Conservation (phyloP, 139 green algal species). For the Closterium sp. region DNA sequence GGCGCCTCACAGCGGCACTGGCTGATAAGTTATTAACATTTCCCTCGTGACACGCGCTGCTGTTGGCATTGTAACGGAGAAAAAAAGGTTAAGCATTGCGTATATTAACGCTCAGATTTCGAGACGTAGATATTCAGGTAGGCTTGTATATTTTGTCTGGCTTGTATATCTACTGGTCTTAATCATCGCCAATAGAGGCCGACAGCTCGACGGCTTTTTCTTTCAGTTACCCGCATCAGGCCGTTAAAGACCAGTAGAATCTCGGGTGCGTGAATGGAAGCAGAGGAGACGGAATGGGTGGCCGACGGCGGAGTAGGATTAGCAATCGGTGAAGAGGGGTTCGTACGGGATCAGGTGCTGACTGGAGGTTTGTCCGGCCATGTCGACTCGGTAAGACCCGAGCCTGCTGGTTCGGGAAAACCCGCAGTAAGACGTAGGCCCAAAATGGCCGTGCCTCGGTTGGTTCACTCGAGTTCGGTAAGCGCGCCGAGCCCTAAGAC, state of each 20-base stretch:
- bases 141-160: too few species aligned
- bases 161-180: too few species aligned
- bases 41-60: too few species aligned
- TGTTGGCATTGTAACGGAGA: neutral
- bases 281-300: neutral
- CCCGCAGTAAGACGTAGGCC: neutral
- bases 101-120: too few species aligned
- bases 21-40: neutral
- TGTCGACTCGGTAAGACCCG: neutral
- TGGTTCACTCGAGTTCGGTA: neutral
- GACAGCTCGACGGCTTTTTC: too few species aligned
- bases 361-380: neutral
- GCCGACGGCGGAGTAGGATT: neutral
- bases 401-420: neutral
- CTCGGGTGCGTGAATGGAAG: neutral
- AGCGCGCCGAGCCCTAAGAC: neutral
- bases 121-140: too few species aligned
- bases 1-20: neutral
- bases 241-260: neutral
- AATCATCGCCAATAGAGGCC: too few species aligned
- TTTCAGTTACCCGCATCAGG: too few species aligned
- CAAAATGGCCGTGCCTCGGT: neutral
- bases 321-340: neutral
- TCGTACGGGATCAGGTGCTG: neutral
- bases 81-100: too few species aligned